Evolutionary conservation across 805 yeast genomes (phyloP).

Genomic region (Wickerhamiella spandovensis): DNA sequence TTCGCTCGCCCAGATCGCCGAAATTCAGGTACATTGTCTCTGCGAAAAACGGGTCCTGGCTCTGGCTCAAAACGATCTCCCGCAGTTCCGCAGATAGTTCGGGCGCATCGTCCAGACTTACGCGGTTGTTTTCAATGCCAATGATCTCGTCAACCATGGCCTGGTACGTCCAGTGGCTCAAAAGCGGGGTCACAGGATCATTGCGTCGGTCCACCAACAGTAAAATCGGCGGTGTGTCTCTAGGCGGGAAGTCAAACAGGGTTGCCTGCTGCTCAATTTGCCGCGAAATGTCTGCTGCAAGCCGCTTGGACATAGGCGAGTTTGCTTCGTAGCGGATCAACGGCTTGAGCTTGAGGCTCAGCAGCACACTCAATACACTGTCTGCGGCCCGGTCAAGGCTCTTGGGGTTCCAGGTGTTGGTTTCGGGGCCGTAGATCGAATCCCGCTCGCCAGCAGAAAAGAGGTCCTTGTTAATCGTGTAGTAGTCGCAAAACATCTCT

Average conservation of each 20-base stretch:
- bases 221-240: constrained; percentile 60
- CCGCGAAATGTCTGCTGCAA: constrained; percentile 50
- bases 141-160: constrained; percentile 92
- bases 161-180: constrained; percentile 96
- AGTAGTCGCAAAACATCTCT: constrained; percentile 77
- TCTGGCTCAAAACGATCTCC: constrained; percentile 52
- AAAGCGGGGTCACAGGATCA: constrained; percentile 87
- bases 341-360: constrained; percentile 65
- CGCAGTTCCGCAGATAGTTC: constrained; percentile 44
- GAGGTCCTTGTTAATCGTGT: constrained; percentile 56
- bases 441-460: constrained; percentile 29
- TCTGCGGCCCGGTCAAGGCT: constrained; percentile 32
- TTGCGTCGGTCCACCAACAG: constrained; percentile 69
- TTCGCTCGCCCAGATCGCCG: constrained; percentile 85
- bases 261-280: constrained; percentile 26
- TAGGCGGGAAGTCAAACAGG: constrained; percentile 52
- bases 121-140: constrained; percentile 71
- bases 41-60: constrained; percentile 62
- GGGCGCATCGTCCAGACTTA: constrained; percentile 45
- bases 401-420: constrained; percentile 34
- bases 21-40: constrained; percentile 81
- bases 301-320: constrained; percentile 47
- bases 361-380: constrained; percentile 40
- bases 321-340: constrained; percentile 63
- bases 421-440: constrained; percentile 22